These are phyloP conservation scores for Psidium friedrichsthalianum DNA, from an alignment of 345 rosid species.

Conservation along the genomic window DNA sequence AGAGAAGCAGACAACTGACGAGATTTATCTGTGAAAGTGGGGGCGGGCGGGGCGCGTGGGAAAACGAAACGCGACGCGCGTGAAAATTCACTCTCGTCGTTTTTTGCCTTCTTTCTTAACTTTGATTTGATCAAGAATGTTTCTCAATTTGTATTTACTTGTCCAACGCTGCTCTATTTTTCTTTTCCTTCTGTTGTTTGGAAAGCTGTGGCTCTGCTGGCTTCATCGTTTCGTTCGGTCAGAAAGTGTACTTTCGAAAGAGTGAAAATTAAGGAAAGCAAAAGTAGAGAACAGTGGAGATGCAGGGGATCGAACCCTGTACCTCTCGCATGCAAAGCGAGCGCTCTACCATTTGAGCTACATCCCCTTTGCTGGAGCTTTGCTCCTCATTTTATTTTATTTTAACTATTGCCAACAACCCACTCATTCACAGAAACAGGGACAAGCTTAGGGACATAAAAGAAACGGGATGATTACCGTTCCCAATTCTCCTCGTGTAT, in stretches of 20 bases:
- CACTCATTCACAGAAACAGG: not conserved
- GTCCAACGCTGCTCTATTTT: not conserved
- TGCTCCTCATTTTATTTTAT: accelerated
- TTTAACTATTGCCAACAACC: not conserved
- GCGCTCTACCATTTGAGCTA: constrained; percentile 64
- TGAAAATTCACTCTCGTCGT: not conserved
- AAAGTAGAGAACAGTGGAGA: constrained; percentile 8
- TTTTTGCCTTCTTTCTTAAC: not conserved
- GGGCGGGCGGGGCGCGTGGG: not conserved
- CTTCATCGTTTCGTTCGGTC: not conserved
- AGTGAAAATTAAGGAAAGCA: accelerated
- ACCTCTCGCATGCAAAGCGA: constrained; percentile 51
- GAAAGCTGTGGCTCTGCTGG: not conserved
- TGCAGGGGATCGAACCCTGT: constrained; percentile 48
- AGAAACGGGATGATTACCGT: not conserved
- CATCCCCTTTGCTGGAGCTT: constrained; percentile 8
- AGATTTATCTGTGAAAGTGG: not conserved
- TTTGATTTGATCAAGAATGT: not conserved
- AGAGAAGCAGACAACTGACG: constrained; percentile 2
- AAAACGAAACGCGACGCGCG: not conserved
- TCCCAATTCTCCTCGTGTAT: not conserved
- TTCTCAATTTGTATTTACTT: not conserved
- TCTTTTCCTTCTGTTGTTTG: not conserved
- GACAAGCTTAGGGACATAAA: not conserved
- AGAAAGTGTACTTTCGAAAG: not conserved